Evolutionary conservation across 345 rosid species (phyloP), one percentile per base, ranked within the genome.

Genomic region (Angophora floribunda): DNA sequence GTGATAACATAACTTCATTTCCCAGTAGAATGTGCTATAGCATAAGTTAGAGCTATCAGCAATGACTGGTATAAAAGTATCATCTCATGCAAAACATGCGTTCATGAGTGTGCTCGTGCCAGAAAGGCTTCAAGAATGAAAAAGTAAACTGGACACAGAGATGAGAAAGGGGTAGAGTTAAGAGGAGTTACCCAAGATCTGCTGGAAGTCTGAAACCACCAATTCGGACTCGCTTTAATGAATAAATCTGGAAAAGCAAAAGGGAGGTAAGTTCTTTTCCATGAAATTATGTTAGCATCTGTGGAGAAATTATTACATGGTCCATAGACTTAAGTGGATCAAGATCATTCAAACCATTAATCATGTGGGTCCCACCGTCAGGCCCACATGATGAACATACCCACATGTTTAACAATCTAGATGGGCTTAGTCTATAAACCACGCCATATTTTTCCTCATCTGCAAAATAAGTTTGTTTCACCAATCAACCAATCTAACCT

Each of bases 131-230:
- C 75, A 53, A 89, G 80, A 78, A 47, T 51, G 52, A 41, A 78
- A 53, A 19, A 52, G 78, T 28, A 49, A 26, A 47, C 9, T 12
- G 22, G 53, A 50, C 53, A 26, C 75, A 22, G 52, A 11, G 67
- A 30, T 50, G 22, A 45, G 12, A 85, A 85, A 61, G 51, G 61
- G 86, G 14, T 26, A 22, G 70, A 53, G 26, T 86, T 87, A 51
- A 28, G 80, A 82, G 89, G 49, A 88, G 88, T 90, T 94, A 98
- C 99, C 99, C 97, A 52, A 98, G 97, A 92, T 96, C 97, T 88
- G 98, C 86, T 79, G 99, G 98, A 89, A 98, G 98, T 88, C 97
- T 95, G 93, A 93, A 98, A 87, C 98, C 97, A 89, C 99, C 99
- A 24, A 98, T 96, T 53, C 96, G 94, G 32, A 96, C 89, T 86